Base-by-base conservation (phyloP, 495 filamentous ascomycete species). In the Penicillium soppii region DNA sequence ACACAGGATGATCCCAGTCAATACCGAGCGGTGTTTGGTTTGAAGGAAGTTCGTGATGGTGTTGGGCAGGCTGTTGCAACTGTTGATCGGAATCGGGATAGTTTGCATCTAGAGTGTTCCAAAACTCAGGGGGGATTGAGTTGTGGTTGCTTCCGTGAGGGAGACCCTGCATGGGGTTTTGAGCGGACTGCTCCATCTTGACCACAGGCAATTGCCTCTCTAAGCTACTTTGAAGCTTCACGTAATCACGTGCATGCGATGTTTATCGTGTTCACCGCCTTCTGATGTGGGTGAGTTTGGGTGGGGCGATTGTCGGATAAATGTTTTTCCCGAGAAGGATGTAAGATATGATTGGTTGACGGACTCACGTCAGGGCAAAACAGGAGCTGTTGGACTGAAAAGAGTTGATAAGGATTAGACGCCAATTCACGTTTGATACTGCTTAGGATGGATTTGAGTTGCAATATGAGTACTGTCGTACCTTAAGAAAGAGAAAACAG, bases 181-280 rank as follows among this genome's bases (percentile, higher is more conserved):
- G 67, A 36, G 64, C 53, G 26, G 68, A 58, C 20, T 69, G 73
- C 56, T 76, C 73, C 73, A 76, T 76, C 42, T 46, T 67, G 49
- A 37, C 35, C 21, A 32, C 16, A 35, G 43, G 17, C 23, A 44
- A 32, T 48, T 53, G 15, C 48, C 22, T 43, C 32, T 29, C 44
- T 41, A 47, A 44, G 35, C 17, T 52, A 51, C 39, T 50, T 54
- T 57, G 49, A 29, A 47, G 26, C 49, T 48, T 53, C 56, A 57
- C 36, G 27, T 27, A 38, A 32, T 43, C 50, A 37, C 42, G 41
- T 45, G 40, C 12, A 43, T 4, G 10, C 30, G 4, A 26, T 12
- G 35, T 38, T 38, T 48, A 27, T 21, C 19, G 9, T 30, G 9
- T 42, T 43, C 20, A 51, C 48, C 40, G 40, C 48, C 27, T 51